Base-by-base conservation (phyloP, 345 rosid genomes). In the Salix suchowensis region DNA sequence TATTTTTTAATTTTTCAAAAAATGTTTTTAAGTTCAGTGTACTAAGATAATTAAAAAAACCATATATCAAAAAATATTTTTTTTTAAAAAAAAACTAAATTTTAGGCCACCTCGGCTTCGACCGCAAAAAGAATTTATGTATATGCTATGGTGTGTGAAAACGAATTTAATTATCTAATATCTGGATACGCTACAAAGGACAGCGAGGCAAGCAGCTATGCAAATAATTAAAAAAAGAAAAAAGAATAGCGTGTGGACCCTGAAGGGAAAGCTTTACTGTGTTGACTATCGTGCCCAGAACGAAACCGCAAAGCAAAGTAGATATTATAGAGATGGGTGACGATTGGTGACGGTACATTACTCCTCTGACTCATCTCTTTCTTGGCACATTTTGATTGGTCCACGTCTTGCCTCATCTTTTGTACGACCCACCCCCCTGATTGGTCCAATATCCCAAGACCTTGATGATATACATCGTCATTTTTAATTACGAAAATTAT, bases 221-320 rank as follows among this genome's bases (percentile, higher is more conserved):
- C 6, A 68, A 64, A 7, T 21, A 19, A 24, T 36, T 15, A 62
- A 24, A 68, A 6, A 16, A 16, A 30, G n/a, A 32, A 1, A 16
- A 62, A 44, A 67, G 15, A 23, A 68, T n/a, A 77, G 74, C 89
- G 89, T 65, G 89, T 89, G 91, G 89, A 83, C 88, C 90, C 89
- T 30, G 76, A 30, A 24, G 34, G 50, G 24, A 65, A 61, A 78
- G 73, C 84, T 83, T 84, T 52, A 79, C 84, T 78, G 80, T 76
- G 87, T 89, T 91, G 93, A 86, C 89, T 86, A 87, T 84, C 55
- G 34, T 37, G 72, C 40, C 68, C 24, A 14, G 6, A 84, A 79
- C 87, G 89, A 89, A 85, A 68, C 87, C 79, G 89, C 83, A 26
- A 89, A 85, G 90, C 92, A 36, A 89, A 86, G 91, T 61, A 81